Evolutionary conservation across 2,329 filamentous ascomycete genomes (phyloP).

Genomic region (Dryadomyces quercus-mongolicae): DNA sequence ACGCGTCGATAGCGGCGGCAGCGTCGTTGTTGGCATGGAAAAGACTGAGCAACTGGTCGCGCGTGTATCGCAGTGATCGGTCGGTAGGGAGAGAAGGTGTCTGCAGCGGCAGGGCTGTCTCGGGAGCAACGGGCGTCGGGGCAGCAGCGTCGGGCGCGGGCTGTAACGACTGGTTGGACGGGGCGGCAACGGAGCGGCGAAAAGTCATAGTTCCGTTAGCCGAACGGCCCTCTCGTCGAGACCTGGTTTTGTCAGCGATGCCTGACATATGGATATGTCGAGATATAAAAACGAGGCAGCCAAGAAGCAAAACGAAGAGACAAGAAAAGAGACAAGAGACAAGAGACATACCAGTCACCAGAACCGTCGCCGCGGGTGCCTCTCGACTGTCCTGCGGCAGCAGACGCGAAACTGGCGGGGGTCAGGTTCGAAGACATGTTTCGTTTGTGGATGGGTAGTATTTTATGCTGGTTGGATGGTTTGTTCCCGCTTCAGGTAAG

Average conservation of each 20-base stretch:
- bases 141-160: slow-evolving; percentile 9
- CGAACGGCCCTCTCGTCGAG: slow-evolving; percentile 43
- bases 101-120: slow-evolving; percentile 17
- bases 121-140: slow-evolving; percentile 14
- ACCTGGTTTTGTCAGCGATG: slow-evolving; percentile 27
- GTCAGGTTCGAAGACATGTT: slow-evolving; percentile 56
- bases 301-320: background rate
- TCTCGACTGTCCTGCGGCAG: slow-evolving; percentile 63
- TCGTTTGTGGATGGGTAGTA: background rate
- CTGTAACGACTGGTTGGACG: slow-evolving; percentile 23
- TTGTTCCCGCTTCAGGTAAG: background rate
- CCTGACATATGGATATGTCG: too few species aligned
- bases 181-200: slow-evolving; percentile 49
- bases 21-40: slow-evolving; percentile 33
- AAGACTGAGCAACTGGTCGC: slow-evolving; percentile 66
- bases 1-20: slow-evolving; percentile 41
- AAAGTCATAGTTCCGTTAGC: slow-evolving; percentile 53
- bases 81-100: slow-evolving; percentile 29
- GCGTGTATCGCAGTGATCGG: slow-evolving; percentile 55
- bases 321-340: background rate
- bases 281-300: too few species aligned
- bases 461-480: slow-evolving; percentile 7
- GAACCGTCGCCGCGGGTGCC: slow-evolving; percentile 35
- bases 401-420: slow-evolving; percentile 73
- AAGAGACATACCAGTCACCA: slow-evolving; percentile 10